Conservation (phyloP, 2,329 filamentous ascomycete species). For the Arthrobotrys pseudoclavata region DNA sequence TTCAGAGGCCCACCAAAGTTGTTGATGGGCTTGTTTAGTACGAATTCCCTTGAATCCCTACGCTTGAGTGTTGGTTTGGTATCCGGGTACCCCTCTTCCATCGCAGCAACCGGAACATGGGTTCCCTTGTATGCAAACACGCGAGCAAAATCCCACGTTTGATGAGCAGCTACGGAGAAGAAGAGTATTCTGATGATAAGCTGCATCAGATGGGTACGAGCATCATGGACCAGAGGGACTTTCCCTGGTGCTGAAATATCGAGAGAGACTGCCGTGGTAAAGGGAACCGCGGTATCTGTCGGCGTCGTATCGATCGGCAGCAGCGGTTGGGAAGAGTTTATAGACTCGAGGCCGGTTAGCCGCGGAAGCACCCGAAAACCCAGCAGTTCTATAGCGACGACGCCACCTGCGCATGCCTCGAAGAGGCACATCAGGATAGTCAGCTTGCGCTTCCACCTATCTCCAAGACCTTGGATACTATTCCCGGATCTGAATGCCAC, state of each 20-base stretch:
- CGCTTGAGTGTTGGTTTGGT: constrained; percentile 7
- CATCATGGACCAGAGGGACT: neutral
- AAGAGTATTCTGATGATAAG: constrained; percentile 43
- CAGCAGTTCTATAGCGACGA: constrained; percentile 41
- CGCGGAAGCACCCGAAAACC: constrained; percentile 22
- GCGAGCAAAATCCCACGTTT: constrained; percentile 53
- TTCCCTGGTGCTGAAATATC: constrained; percentile 14
- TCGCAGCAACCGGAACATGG: constrained; percentile 2
- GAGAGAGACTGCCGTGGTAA: constrained; percentile 27
- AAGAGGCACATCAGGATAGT: constrained; percentile 38
- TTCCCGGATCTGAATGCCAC: constrained; percentile 22
- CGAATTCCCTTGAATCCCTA: constrained; percentile 39
- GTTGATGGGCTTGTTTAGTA: constrained; percentile 39
- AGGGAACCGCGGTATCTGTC: constrained; percentile 38
- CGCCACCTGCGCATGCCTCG: constrained; percentile 25
- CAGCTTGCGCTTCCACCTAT: constrained; percentile 46
- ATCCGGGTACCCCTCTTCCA: constrained; percentile 1
- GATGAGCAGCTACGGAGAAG: constrained; percentile 51
- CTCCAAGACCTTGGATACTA: constrained; percentile 20
- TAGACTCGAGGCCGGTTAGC: neutral
- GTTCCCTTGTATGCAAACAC: constrained; percentile 39
- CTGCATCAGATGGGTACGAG: constrained; percentile 29
- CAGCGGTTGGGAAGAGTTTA: constrained; percentile 1
- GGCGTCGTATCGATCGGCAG: constrained; percentile 14
- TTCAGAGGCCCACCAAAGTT: constrained; percentile 27